Percentiles rank a stretch among this genome's conserved stretches.
These are phyloP conservation scores for Phialocephala sp. DNA, from an alignment of 2,329 filamentous ascomycete species.

Conservation along the genomic window DNA sequence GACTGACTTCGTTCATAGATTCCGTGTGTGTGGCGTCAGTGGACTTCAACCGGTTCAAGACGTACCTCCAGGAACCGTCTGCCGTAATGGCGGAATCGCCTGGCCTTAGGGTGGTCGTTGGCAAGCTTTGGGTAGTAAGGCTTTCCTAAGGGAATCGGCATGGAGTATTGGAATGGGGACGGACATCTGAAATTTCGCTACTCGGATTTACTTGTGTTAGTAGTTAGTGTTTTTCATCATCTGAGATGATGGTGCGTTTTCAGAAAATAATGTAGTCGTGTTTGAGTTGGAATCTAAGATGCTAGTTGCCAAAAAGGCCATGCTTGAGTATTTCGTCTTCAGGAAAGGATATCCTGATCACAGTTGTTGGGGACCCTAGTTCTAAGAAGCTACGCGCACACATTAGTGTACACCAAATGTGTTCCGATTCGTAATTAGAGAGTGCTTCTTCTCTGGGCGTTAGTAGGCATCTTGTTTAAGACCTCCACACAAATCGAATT, in stretches of 20 bases:
- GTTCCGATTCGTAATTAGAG: no score
- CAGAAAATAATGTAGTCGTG: background rate
- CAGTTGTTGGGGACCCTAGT: no score
- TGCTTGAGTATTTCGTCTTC: no score
- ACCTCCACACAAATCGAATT: no score
- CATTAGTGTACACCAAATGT: no score
- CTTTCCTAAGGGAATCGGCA: background rate
- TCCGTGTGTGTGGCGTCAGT: constrained; percentile 18
- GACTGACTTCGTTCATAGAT: background rate
- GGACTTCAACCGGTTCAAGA: constrained; percentile 16
- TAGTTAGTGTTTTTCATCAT: background rate
- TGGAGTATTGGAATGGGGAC: background rate
- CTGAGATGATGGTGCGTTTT: background rate
- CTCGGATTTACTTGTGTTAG: background rate
- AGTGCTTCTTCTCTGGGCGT: no score
- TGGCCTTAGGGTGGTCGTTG: constrained; percentile 2
- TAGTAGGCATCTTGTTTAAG: no score
- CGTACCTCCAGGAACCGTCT: constrained; percentile 15
- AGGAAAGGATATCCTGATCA: no score
- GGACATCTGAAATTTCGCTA: background rate
- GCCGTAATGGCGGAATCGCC: constrained; percentile 15
- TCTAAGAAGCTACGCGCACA: no score
- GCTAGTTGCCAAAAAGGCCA: no score
- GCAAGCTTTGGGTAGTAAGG: background rate
- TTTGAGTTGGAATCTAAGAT: background rate